Base-by-base conservation (phyloP, 2,329 filamentous ascomycete species). In the Trichoderma sp. region DNA sequence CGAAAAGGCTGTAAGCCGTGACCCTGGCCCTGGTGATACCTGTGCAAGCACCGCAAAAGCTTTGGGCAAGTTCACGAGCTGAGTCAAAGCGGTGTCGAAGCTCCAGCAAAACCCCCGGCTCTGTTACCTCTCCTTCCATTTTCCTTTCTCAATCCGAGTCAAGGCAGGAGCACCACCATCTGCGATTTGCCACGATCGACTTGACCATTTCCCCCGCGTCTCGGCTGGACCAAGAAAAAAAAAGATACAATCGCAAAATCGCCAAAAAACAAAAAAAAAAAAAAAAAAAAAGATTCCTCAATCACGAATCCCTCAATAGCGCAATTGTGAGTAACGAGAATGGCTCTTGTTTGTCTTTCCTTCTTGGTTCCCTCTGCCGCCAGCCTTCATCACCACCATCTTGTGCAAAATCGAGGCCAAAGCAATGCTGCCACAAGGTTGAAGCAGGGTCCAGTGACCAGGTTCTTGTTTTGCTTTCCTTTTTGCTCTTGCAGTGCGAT, bases 21-120 rank as follows among this genome's bases (percentile, higher is more conserved):
- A 66, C 52, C 64, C 56, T 59, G 64, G 64, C 54, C 56, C 64
- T 58, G 64, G 64, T 67, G 53, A 67, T 58, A 67, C 64, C 50
- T 54, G 52, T 54, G 19, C 42, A n/a, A n/a, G 42, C 17, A 53
- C 25, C 10, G n/a, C 13, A 56, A 52, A 58, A 66, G 63, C 63
- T 59, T 67, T 67, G 64, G 39, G 56, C 64, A 59, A 59, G 54
- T 67, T 67, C 53, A 67, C 53, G 56, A 59, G 64, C 53, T 59
- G 63, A 65, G 42, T 64, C 63, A 65, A 57, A 57, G 63, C 63
- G 63, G 52, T 65, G 63, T 65, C 63, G 64, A 48, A 67, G 64
- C 39, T 58, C 64, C 54, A 58, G 54, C 53, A 32, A 66, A 39
- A 53, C 32, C 56, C 64, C 54, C 56, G 64, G 45, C 32, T 35